A percentile compares a stretch with the other conserved stretches of the same genome.
phyloP scores from a whole-genome alignment of 441 rosid genomes.

The Croton laevigatus region DNA sequence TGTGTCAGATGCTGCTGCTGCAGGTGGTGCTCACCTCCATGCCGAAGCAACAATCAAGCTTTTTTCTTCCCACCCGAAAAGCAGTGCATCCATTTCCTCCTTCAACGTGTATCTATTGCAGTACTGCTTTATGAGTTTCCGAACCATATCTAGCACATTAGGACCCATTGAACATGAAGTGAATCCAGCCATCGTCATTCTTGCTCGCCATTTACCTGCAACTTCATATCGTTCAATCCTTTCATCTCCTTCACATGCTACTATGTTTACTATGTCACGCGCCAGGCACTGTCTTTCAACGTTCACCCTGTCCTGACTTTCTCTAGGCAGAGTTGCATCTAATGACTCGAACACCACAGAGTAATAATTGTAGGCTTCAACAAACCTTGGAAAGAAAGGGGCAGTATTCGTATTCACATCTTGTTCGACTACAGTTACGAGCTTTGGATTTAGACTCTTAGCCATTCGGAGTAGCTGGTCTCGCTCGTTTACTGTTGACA shows the following conservation, averaged over 20 bases:
- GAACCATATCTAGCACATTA: slow-evolving; percentile 45
- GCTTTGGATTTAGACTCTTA: slow-evolving; percentile 83
- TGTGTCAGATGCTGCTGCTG: slow-evolving; percentile 1
- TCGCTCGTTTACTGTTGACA: slow-evolving; percentile 80
- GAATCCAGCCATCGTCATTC: slow-evolving; percentile 97
- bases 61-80: slow-evolving; percentile 91
- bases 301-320: slow-evolving; percentile 94
- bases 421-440: slow-evolving; percentile 92
- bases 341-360: slow-evolving; percentile 92
- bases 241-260: slow-evolving; percentile 98
- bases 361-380: slow-evolving; percentile 87
- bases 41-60: slow-evolving; percentile 92
- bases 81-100: slow-evolving; percentile 70
- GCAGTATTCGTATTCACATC: slow-evolving; percentile 92
- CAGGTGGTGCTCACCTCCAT: slow-evolving; percentile 55
- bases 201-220: slow-evolving; percentile 96
- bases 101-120: slow-evolving; percentile 61
- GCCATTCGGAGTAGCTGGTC: slow-evolving; percentile 94
- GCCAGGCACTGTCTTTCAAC: slow-evolving; percentile 97
- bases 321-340: slow-evolving; percentile 87
- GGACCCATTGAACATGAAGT: slow-evolving; percentile 54
- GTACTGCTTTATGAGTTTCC: slow-evolving; percentile 57
- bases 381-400: slow-evolving; percentile 76
- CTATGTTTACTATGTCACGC: slow-evolving; percentile 87
- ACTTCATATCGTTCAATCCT: slow-evolving; percentile 88